Percentiles rank a stretch among this genome's conserved stretches.
phyloP scores from a whole-genome alignment of 2,329 filamentous ascomycete genomes.

The Penicillium brasilianum region DNA sequence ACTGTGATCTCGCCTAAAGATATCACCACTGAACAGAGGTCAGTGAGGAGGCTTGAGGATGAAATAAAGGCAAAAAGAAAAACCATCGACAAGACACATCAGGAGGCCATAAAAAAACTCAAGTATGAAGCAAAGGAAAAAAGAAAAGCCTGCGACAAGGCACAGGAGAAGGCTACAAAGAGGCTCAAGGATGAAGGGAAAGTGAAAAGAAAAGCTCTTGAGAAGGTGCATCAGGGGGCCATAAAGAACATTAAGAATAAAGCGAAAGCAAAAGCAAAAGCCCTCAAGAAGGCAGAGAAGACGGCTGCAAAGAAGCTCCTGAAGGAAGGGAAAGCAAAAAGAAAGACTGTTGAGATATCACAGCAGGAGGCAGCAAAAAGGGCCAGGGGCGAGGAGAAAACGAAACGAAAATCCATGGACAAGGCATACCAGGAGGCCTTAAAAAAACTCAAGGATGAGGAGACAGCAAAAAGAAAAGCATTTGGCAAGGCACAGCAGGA shows the following conservation, averaged over 20 bases:
- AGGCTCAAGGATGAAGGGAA: not conserved
- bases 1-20: constrained; percentile 1
- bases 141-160: not conserved
- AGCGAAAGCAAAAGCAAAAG: too few relatives aligned
- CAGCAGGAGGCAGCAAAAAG: too few relatives aligned
- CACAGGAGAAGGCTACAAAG: not conserved
- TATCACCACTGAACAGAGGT: not conserved
- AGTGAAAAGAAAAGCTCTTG: too few relatives aligned
- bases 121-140: not conserved
- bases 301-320: too few relatives aligned
- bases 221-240: too few relatives aligned
- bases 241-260: too few relatives aligned
- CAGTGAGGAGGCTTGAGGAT: not conserved
- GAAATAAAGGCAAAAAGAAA: not conserved
- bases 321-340: too few relatives aligned
- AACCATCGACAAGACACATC: not conserved
- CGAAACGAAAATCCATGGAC: too few relatives aligned
- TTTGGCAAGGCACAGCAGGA: not conserved
- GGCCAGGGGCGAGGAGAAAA: too few relatives aligned
- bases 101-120: not conserved
- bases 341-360: too few relatives aligned
- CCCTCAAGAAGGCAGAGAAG: too few relatives aligned
- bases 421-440: too few relatives aligned
- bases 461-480: not conserved
- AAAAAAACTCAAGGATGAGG: not conserved